Conservation (phyloP, 2,329 filamentous ascomycete genomes). For the Beauveria caledonica region DNA sequence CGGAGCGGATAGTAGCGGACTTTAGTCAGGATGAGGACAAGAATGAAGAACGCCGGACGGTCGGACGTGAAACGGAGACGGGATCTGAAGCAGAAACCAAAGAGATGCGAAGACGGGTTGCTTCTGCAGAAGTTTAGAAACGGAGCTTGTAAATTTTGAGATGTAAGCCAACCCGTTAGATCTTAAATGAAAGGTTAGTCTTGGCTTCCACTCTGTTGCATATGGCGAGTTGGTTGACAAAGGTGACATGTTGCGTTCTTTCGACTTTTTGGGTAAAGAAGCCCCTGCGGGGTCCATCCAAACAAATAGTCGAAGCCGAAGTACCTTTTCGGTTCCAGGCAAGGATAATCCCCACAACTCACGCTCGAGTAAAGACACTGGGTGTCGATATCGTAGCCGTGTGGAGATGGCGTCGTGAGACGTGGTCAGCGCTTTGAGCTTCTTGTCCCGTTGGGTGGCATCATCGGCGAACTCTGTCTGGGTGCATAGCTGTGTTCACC, state of each 20-base stretch:
- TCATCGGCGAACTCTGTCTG: slow-evolving; percentile 3
- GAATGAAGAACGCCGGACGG: neutral
- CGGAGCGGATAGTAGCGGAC: neutral
- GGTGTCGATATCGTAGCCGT: neutral
- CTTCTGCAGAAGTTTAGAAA: neutral
- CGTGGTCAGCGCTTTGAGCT: neutral
- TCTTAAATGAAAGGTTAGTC: neutral
- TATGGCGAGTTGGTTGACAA: neutral
- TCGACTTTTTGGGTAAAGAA: neutral
- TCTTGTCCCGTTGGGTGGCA: neutral
- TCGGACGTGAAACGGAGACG: neutral
- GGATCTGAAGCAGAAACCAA: neutral
- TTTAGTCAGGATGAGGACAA: neutral
- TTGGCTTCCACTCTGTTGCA: no score
- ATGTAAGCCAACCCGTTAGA: neutral
- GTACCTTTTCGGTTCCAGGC: neutral
- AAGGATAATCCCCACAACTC: neutral
- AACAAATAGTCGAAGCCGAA: neutral
- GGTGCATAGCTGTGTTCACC: no score
- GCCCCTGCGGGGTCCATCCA: neutral
- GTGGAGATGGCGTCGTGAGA: neutral
- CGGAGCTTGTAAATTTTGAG: neutral
- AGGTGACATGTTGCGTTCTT: neutral
- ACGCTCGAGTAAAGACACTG: neutral
- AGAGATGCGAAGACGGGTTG: neutral